Evolutionary conservation across 495 filamentous ascomycete genomes (phyloP).

Genomic region (Podospora tetraspora): DNA sequence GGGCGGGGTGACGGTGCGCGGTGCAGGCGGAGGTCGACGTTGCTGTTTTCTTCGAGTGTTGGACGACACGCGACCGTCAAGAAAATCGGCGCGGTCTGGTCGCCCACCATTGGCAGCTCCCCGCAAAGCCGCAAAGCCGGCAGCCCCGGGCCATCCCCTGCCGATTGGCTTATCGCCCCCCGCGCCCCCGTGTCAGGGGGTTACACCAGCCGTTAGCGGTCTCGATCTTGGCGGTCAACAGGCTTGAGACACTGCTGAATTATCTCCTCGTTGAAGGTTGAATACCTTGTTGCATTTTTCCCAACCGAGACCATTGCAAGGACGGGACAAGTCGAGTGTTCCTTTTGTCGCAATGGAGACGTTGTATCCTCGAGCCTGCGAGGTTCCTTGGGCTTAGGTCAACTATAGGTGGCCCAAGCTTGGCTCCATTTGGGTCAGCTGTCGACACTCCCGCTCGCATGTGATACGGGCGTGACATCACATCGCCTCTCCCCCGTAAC

Average conservation of each 20-base stretch:
- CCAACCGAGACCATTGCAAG: neutral
- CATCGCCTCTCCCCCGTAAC: neutral
- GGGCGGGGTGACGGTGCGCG: slow-evolving; percentile 11
- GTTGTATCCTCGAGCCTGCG: neutral
- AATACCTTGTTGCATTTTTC: neutral
- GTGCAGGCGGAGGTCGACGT: neutral
- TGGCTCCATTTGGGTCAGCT: neutral
- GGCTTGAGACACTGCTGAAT: neutral
- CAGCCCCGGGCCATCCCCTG: neutral
- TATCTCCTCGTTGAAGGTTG: neutral
- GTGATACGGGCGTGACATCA: slow-evolving; percentile 23
- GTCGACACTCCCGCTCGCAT: slow-evolving; percentile 13
- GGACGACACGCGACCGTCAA: neutral
- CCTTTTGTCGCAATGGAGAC: neutral
- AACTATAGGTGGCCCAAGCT: neutral
- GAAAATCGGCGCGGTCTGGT: neutral
- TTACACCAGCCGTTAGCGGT: neutral
- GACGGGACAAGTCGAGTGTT: neutral
- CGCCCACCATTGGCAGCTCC: neutral
- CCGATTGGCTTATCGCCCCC: slow-evolving; percentile 4
- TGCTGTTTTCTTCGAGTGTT: neutral
- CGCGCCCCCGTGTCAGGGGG: neutral
- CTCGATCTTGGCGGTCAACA: neutral
- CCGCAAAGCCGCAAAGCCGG: neutral
- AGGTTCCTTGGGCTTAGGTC: neutral